phyloP scores from a whole-genome alignment of 2,329 filamentous ascomycete genomes.

The Fusarium burgessii region DNA sequence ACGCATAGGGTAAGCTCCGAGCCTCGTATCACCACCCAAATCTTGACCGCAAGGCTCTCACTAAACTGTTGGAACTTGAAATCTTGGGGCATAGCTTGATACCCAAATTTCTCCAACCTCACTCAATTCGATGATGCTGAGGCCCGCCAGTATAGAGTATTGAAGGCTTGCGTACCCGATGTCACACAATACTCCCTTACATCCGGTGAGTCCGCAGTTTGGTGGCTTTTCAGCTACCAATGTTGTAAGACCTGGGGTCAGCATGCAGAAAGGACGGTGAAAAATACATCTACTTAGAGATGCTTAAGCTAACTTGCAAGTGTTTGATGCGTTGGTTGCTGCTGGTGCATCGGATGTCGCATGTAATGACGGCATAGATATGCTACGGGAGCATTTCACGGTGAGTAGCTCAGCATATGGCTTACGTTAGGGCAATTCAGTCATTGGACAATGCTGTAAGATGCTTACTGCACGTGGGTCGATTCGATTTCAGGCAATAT shows the following conservation, averaged over 20 bases:
- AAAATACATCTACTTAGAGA: constrained; percentile 4
- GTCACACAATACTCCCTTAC: constrained; percentile 8
- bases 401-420: not conserved
- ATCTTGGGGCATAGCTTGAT: constrained; percentile 16
- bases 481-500: constrained; percentile 13
- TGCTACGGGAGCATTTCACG: not conserved
- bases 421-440: not conserved
- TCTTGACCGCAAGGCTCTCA: not conserved
- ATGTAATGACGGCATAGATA: constrained; percentile 23
- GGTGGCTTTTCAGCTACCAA: constrained; percentile 7
- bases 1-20: not conserved
- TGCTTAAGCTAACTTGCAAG: constrained; percentile 2
- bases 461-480: constrained; percentile 19
- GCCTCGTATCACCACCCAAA: constrained; percentile 5
- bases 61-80: not conserved
- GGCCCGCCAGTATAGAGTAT: constrained; percentile 8
- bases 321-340: not conserved
- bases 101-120: constrained; percentile 6
- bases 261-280: constrained; percentile 2
- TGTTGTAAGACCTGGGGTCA: constrained; percentile 22
- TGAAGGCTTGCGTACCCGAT: constrained; percentile 28
- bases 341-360: constrained; percentile 21
- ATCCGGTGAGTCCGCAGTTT: constrained; percentile 17
- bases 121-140: not conserved
- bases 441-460: constrained; percentile 1